These are phyloP conservation scores for Arthroderma sp. DNA, from an alignment of 2,329 filamentous ascomycete species.

Conservation along the genomic window DNA sequence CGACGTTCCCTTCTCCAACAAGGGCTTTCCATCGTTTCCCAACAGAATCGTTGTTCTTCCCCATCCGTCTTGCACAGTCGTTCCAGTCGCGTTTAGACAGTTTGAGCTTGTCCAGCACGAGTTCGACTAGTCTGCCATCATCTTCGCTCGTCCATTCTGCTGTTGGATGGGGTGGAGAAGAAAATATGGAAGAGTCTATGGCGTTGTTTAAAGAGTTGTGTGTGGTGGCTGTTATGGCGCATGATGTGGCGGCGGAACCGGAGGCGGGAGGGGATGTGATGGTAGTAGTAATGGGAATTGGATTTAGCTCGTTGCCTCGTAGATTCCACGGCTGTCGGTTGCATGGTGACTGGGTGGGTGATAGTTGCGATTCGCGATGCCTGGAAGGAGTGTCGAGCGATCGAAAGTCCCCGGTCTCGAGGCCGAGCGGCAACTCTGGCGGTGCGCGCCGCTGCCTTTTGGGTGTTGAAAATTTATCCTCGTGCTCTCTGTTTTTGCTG, in stretches of 20 bases:
- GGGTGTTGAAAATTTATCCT: slow-evolving; percentile 30
- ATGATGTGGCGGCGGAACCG: background rate
- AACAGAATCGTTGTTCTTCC: slow-evolving; percentile 30
- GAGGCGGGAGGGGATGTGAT: background rate
- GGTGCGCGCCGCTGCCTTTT: slow-evolving; percentile 35
- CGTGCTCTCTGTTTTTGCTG: background rate
- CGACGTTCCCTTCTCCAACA: slow-evolving; percentile 33
- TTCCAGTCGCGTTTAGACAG: slow-evolving; percentile 36
- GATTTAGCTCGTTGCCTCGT: slow-evolving; percentile 14
- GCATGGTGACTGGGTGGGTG: slow-evolving; percentile 21
- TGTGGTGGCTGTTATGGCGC: background rate
- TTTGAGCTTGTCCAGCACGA: slow-evolving; percentile 35
- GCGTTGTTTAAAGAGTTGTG: slow-evolving; percentile 1
- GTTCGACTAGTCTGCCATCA: slow-evolving; percentile 32
- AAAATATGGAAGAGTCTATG: slow-evolving; percentile 5
- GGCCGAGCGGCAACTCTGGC: slow-evolving; percentile 34
- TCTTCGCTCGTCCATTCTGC: slow-evolving; percentile 31
- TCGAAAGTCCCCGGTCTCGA: slow-evolving; percentile 35
- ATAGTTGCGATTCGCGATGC: slow-evolving; percentile 13
- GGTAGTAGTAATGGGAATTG: background rate
- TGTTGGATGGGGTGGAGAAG: slow-evolving; percentile 2
- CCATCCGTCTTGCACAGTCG: slow-evolving; percentile 34
- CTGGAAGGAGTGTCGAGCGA: slow-evolving; percentile 22
- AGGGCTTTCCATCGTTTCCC: slow-evolving; percentile 34
- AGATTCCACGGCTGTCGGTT: slow-evolving; percentile 11